Evolutionary conservation across 805 yeast species (phyloP), one percentile per base, ranked within the genome.

Genomic region (Lipomyces sp.): DNA sequence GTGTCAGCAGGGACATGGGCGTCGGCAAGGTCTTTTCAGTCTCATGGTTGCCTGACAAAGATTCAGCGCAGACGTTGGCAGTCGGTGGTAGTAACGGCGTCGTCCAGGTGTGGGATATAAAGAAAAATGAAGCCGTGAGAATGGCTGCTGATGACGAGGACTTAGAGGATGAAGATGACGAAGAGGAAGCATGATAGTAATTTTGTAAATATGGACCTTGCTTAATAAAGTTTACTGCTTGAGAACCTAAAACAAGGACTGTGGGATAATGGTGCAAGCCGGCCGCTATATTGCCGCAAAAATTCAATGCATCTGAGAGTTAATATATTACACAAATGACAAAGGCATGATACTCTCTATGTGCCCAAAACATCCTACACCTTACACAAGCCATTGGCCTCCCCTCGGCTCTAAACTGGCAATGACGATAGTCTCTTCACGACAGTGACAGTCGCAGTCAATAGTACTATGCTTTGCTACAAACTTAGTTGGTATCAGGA

Each of bases 71-170:
- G 75, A 61, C 60, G 2, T 77, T 95, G 70, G 87, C 87, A 29
- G 84, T 92, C 68, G 98, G 97, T 72, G 99, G 99, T 74, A 91
- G 90, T 54, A 83, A 84, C 61, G 89, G 92, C 18, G 89, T 90
- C 13, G 81, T 95, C 77, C 93, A 92, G 80, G 84, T 95, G 80
- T 95, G 98, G 97, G 98, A 95, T 79, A 84, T 88, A 7, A 90
- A 93, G 77, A 85, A 91, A 62, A 95, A 95, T 80, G 81, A 85
- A 68, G 83, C 94, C 15, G 93, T 93, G 24, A 85, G 97, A 74
- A 81, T 81, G 57, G 80, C 89, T 2, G 88, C 94, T 78, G 85
- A 83, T 58, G 82, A 80, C 10, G 88, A 83, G 29, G 86, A 84
- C 59, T 88, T 82, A 4, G 88, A 81, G 48, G 88, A 82, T 51